Evolutionary conservation across 495 filamentous ascomycete genomes (phyloP), one percentile per base, ranked within the genome.

Genomic region (Penicillium cosmopolitanum): DNA sequence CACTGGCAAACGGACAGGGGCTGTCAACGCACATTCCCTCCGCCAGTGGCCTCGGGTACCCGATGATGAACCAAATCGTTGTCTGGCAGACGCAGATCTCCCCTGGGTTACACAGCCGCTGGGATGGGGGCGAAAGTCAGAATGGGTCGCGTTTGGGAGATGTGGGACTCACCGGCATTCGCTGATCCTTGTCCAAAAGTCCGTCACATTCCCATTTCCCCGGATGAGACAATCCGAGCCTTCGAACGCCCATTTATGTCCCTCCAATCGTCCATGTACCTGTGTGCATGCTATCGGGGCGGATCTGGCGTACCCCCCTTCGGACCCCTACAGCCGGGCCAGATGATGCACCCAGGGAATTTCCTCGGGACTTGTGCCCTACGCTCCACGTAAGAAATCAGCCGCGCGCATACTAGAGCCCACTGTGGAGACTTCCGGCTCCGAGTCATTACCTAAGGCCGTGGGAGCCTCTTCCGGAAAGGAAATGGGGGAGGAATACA

Each of bases 401-500:
- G 66, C 66, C 66, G 66, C 66, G 64, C 66, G 66, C 66, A 69
- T 69, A 61, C 50, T 34, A 47, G 52, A 42, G 18, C 52, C 63
- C 63, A 64, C 66, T 51, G 66, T 69, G 66, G 66, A 56, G 59
- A 58, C 59, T 23, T 52, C 25, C 56, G 55, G 55, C 40, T 16
- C 53, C 35, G 53, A 31, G 40, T 3, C 34, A 43, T 13, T 42
- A 40, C 34, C 33, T 54, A 44, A 46, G 18, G 55, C 16, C 21
- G 33, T 13, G 36, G 28, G 36, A 50, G 44, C 42, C 25, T 40
- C 51, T 43, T 25, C n/a, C 2, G 2, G 28, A 18, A 9, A 18
- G 23, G 13, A 51, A 36, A n/a, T n/a, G 50, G 33, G 50, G 31
- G 7, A 19, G 9, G n/a, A 18, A 12, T 44, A 16, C 16, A 18